Evolutionary conservation across 2,329 filamentous ascomycete genomes (phyloP).

Genomic region (Alternaria brassicae): DNA sequence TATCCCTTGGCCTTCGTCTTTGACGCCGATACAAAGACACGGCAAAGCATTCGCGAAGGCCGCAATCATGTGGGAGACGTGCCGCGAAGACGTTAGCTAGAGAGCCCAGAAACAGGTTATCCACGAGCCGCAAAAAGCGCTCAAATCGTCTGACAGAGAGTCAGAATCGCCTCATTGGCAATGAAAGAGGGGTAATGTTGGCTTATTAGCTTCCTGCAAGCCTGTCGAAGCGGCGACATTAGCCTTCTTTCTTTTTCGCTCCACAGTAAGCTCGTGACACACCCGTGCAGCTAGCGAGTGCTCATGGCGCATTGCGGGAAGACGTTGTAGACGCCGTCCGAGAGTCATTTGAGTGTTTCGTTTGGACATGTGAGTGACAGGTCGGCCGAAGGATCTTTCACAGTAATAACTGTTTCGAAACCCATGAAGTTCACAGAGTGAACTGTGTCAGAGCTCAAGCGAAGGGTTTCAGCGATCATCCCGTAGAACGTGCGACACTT

Average conservation of each 20-base stretch:
- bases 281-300: slow-evolving; percentile 3
- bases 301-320: slow-evolving; percentile 9
- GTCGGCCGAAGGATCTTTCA: not conserved
- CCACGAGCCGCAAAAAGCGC: slow-evolving; percentile 25
- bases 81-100: slow-evolving; percentile 21
- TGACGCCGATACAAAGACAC: slow-evolving; percentile 17
- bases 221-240: slow-evolving; percentile 32
- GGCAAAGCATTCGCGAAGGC: slow-evolving; percentile 16
- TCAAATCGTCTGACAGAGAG: slow-evolving; percentile 10
- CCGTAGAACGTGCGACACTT: slow-evolving; percentile 13
- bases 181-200: slow-evolving; percentile 33
- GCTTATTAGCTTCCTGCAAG: slow-evolving; percentile 34
- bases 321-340: slow-evolving; percentile 1
- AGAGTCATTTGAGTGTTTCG: slow-evolving; percentile 9
- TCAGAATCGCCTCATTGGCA: slow-evolving; percentile 22
- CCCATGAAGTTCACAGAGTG: slow-evolving; percentile 13
- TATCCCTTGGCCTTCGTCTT: slow-evolving; percentile 12
- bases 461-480: slow-evolving; percentile 22
- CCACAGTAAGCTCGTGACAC: slow-evolving; percentile 11
- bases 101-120: slow-evolving; percentile 12
- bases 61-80: slow-evolving; percentile 18
- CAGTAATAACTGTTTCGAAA: slow-evolving; percentile 20
- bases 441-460: slow-evolving; percentile 22
- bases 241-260: slow-evolving; percentile 24
- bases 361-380: slow-evolving; percentile 8